phyloP scores from a whole-genome alignment of 169 alveolate species.

The Cryptosporidium andersoni region DNA sequence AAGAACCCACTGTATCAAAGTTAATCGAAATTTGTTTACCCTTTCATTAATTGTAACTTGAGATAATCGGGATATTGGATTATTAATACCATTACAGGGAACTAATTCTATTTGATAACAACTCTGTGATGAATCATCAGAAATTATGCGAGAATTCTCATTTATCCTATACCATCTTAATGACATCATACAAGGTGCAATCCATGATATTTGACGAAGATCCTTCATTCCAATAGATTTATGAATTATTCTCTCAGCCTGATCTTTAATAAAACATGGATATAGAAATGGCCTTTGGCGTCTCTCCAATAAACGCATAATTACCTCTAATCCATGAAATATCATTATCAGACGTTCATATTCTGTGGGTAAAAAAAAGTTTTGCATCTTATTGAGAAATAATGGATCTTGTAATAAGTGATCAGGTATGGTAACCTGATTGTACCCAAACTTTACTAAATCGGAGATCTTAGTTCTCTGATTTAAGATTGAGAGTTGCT shows the following conservation, averaged over 20 bases:
- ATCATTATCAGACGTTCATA: conserved; percentile 40
- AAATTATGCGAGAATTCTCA: conserved; percentile 5
- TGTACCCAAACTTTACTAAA: neutral
- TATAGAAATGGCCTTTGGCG: conserved; percentile 65
- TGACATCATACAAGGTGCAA: conserved; percentile 62
- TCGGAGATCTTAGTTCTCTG: too few species aligned
- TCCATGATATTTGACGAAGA: conserved; percentile 45
- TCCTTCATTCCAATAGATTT: conserved; percentile 29
- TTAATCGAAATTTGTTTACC: conserved; percentile 26
- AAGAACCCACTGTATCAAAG: conserved; percentile 9
- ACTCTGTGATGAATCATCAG: neutral
- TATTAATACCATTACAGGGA: conserved; percentile 19
- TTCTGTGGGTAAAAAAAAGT: conserved; percentile 11
- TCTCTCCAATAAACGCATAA: conserved; percentile 59
- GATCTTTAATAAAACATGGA: conserved; percentile 43
- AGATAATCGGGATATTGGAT: conserved; percentile 40
- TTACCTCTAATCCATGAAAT: conserved; percentile 57
- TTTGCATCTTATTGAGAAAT: neutral
- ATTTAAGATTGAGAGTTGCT: too few species aligned
- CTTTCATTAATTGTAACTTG: conserved; percentile 52
- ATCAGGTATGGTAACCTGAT: too few species aligned
- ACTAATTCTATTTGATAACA: conserved; percentile 13
- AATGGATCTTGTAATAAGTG: too few species aligned
- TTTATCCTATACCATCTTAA: conserved; percentile 41
- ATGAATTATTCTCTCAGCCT: conserved; percentile 42